Conservation (phyloP, 2,329 filamentous ascomycete species). For the Trichoderma sp. region DNA sequence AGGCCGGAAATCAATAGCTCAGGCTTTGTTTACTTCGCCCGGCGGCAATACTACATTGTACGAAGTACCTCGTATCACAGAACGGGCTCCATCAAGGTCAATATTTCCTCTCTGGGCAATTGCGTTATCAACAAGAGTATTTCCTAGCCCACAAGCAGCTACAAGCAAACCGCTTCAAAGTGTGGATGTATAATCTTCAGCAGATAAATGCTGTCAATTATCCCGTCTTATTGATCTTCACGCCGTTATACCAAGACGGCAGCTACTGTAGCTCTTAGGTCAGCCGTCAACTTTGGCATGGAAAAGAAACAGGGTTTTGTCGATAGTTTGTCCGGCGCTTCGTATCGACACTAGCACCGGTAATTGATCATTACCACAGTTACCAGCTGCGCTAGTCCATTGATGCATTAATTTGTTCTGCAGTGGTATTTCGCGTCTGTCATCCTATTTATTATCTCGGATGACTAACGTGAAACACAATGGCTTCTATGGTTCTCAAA, state of each 20-base stretch:
- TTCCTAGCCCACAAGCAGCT: not conserved
- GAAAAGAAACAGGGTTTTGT: not conserved
- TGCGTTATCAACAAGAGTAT: not conserved
- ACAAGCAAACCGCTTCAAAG: not conserved
- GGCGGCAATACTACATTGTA: not conserved
- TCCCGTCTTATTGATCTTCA: not conserved
- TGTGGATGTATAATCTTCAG: not conserved
- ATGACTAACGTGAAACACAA: not conserved
- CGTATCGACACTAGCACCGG: not conserved
- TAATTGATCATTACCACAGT: not conserved
- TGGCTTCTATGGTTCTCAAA: not conserved
- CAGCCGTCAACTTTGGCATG: not conserved
- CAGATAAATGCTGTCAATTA: not conserved
- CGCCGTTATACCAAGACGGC: not conserved
- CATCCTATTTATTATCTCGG: not conserved
- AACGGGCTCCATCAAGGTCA: not conserved
- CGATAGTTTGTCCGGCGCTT: not conserved
- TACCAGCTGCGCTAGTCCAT: not conserved
- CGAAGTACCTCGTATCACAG: slow-evolving; percentile 1
- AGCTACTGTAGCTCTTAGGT: slow-evolving; percentile 6
- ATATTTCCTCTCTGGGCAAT: not conserved
- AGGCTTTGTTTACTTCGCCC: not conserved
- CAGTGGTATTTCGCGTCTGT: not conserved
- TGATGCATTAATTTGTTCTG: not conserved
- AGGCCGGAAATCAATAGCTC: not conserved